Base-by-base conservation (phyloP, 106 monocot species). In the Iris macrosiphon region DNA sequence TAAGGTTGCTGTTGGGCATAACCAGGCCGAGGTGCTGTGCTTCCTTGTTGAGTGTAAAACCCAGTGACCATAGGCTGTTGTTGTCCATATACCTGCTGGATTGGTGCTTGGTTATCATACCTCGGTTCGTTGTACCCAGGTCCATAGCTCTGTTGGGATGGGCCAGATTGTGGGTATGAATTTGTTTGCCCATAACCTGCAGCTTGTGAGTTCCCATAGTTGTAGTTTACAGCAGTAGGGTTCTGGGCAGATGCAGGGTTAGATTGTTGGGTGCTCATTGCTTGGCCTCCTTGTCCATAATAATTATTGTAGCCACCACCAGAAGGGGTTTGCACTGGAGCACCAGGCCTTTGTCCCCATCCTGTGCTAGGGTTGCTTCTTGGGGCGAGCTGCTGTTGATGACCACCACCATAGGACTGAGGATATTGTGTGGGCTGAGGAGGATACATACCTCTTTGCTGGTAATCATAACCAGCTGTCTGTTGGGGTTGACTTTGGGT, bases 301-400 rank as follows among this genome's bases (percentile, higher is more conserved):
- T 84, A 89, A 46, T 83, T 76, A 63, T n/a, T n/a, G n/a, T 83
- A 79, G 29, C 83, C 73, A 33, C 78, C 65, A 47, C n/a, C n/a
- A n/a, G n/a, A n/a, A n/a, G 52, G 29, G 19, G 8, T 35, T 16
- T 87, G 87, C 48, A 15, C 23, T 39, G 81, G 73, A 22, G 59
- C 27, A 10, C 39, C 31, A 15, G 70, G 55, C 34, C 87, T 78
- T 50, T 76, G 83, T 21, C 79, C 83, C 88, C 82, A 88, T 39
- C 59, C 55, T 16, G 34, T 52, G 37, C n/a, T n/a, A n/a, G n/a
- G n/a, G n/a, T n/a, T n/a, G n/a, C 68, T 67, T 29, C 70, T 66
- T 58, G 66, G 58, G 23, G 75, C 63, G 29, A 30, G 53, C 32
- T 71, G 75, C 12, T 59, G 69, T 0, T 57, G 61, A 46, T 69